These are phyloP conservation scores for Cryptococcus amylolentus DNA, from an alignment of 1,284 basidiomycete species.

Conservation along the genomic window DNA sequence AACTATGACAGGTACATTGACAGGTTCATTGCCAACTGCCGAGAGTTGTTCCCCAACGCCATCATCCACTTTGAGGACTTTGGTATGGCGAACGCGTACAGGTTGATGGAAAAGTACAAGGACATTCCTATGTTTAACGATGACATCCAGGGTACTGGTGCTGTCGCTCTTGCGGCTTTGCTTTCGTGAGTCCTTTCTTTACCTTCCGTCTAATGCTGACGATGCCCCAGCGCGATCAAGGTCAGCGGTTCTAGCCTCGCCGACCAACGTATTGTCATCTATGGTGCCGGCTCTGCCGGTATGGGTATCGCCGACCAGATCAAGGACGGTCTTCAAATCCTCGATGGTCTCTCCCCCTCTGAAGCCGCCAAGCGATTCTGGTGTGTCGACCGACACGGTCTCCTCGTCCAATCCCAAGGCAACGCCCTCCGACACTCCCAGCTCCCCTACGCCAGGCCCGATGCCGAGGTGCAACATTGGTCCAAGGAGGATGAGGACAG, in stretches of 20 bases:
- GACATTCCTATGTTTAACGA: slow-evolving; percentile 63
- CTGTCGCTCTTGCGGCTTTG: slow-evolving; percentile 65
- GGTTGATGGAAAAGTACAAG: slow-evolving; percentile 65
- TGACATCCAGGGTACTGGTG: slow-evolving; percentile 77
- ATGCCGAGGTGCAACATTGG: slow-evolving; percentile 50
- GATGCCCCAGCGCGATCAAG: slow-evolving; percentile 52
- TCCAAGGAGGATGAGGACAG: slow-evolving; percentile 37
- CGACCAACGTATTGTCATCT: slow-evolving; percentile 73
- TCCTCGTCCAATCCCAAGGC: slow-evolving; percentile 53
- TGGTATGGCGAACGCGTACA: slow-evolving; percentile 62
- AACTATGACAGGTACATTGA: slow-evolving; percentile 50
- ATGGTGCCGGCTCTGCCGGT: slow-evolving; percentile 77
- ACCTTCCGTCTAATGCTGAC: background rate
- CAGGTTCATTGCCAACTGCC: slow-evolving; percentile 52
- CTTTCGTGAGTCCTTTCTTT: slow-evolving; percentile 36
- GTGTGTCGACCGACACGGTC: slow-evolving; percentile 52
- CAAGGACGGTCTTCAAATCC: slow-evolving; percentile 67
- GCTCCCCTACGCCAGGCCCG: slow-evolving; percentile 49
- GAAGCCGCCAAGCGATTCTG: slow-evolving; percentile 69
- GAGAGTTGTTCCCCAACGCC: slow-evolving; percentile 50
- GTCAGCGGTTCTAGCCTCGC: slow-evolving; percentile 65
- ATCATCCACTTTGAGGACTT: slow-evolving; percentile 53
- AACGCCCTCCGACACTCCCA: slow-evolving; percentile 48
- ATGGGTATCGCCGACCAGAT: slow-evolving; percentile 65
- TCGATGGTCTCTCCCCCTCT: slow-evolving; percentile 57